Evolutionary conservation across 768 basidiomycete species (phyloP).

Genomic region (Podaxis carcinomalis): DNA sequence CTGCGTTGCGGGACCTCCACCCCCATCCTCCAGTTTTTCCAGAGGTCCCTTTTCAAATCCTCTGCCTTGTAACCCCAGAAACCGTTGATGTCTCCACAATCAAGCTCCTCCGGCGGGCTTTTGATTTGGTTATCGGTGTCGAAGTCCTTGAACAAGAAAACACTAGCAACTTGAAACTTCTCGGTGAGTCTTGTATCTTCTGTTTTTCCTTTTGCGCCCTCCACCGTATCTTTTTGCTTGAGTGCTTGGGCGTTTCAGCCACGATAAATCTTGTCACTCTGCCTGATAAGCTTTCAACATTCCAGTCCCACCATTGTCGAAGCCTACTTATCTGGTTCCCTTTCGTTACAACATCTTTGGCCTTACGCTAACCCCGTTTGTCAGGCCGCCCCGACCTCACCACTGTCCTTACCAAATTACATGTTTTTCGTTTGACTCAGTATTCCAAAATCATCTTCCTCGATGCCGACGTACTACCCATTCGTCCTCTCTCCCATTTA

Average conservation of each 20-base stretch:
- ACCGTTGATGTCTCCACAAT: constrained; percentile 82
- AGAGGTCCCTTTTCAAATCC: constrained; percentile 69
- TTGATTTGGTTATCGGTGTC: constrained; percentile 86
- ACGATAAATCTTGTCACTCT: neutral
- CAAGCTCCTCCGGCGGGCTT: constrained; percentile 74
- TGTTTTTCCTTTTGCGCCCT: neutral
- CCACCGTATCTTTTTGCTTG: neutral
- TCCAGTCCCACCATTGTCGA: neutral
- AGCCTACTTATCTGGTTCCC: neutral
- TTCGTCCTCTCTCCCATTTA: constrained; percentile 88
- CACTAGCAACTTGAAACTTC: constrained; percentile 62
- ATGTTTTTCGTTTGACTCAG: constrained; percentile 88
- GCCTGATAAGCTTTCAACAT: neutral
- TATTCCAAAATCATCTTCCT: constrained; percentile 87
- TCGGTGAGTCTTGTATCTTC: constrained; percentile 56
- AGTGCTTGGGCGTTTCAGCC: neutral
- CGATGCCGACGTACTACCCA: constrained; percentile 87
- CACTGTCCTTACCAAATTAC: constrained; percentile 93
- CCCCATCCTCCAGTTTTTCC: constrained; percentile 50
- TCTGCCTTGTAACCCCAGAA: constrained; percentile 93
- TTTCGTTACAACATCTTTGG: neutral
- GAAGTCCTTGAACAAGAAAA: constrained; percentile 78
- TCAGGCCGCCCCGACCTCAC: constrained; percentile 91
- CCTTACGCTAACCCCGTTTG: constrained; percentile 6
- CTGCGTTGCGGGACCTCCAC: constrained; percentile 81